Conservation (phyloP, 768 basidiomycete genomes). For the Clitopilus hobsonii region DNA sequence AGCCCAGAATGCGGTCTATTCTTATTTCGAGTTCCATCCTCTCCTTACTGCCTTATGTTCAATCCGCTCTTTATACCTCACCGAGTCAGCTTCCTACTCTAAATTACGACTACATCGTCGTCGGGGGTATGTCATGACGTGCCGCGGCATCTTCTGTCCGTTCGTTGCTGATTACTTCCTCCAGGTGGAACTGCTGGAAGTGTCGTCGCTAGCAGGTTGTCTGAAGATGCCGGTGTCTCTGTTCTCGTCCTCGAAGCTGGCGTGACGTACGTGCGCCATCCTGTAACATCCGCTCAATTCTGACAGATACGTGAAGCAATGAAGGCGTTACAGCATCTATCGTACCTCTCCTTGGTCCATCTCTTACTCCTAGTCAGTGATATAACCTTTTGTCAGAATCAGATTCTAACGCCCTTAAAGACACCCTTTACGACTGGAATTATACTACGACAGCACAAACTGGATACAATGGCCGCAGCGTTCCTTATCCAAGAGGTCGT, state of each 20-base stretch:
- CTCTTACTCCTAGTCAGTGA: slow-evolving; percentile 6
- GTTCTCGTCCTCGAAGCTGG: slow-evolving; percentile 3
- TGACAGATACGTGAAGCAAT: slow-evolving; percentile 4
- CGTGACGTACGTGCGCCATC: not conserved
- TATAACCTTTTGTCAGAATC: not conserved
- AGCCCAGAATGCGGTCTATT: not conserved
- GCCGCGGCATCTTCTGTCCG: not conserved
- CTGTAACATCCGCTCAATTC: not conserved
- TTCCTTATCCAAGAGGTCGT: slow-evolving; percentile 20
- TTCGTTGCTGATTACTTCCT: not conserved
- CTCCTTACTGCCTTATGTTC: not conserved
- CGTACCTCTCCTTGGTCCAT: slow-evolving; percentile 11
- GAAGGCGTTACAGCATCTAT: slow-evolving; percentile 9
- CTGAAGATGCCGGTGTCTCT: not conserved
- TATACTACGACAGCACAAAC: slow-evolving; percentile 23
- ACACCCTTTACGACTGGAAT: slow-evolving; percentile 22
- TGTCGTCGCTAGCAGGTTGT: slow-evolving; percentile 2
- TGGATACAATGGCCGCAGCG: slow-evolving; percentile 13
- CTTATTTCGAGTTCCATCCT: not conserved
- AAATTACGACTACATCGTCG: not conserved
- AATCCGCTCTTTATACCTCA: not conserved
- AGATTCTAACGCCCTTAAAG: not conserved
- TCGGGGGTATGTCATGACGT: not conserved
- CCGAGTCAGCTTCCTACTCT: not conserved
- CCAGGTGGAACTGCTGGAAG: slow-evolving; percentile 3